Evolutionary conservation across 2,329 filamentous ascomycete genomes (phyloP), one percentile per base, ranked within the genome.

Genomic region (Penicillium sp.): DNA sequence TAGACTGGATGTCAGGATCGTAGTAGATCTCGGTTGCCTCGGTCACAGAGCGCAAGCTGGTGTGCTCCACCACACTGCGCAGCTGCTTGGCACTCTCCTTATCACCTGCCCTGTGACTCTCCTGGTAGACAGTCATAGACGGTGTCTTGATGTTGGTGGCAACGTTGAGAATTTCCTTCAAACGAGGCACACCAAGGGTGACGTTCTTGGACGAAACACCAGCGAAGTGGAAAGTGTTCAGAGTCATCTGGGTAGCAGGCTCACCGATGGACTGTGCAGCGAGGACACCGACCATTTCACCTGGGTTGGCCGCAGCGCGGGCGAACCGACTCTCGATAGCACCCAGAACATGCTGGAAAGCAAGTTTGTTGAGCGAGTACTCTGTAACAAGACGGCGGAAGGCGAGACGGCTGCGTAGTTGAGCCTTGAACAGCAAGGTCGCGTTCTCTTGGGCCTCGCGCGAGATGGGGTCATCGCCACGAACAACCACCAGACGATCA

Each of bases 151-250:
- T 96, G 71, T 97, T 94, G 59, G 86, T 90, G 0, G 94, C 93
- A 49, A 98, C 84, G 69, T 98, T 98, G 47, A 98, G 79, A 82
- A 98, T 98, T 75, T 98, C 93, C 79, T 98, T 98, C 40, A 98
- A 81, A 83, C 93, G 91, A 35, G 93, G 93, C 35, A 98, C 93
- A 89, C 93, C 93, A 40, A 98, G 84, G 0, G 93, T 98, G 45
- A 98, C 91, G 78, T 98, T 98, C 85, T 98, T 98, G 20, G 91
- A 95, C 29, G 94, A 95, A 51, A 98, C 89, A 95, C 93, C 93
- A 70, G 93, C 90, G 70, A 98, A 98, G 78, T 98, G 93, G 86
- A 98, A 98, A 20, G 93, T 98, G 75, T 98, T 98, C 51, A 98
- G 75, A 1, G 93, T 98, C 93, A 98, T 98, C 77, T 98, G 93